These are phyloP conservation scores for Clitocybe nebularis DNA, from an alignment of 1,284 basidiomycete genomes.

Conservation along the genomic window DNA sequence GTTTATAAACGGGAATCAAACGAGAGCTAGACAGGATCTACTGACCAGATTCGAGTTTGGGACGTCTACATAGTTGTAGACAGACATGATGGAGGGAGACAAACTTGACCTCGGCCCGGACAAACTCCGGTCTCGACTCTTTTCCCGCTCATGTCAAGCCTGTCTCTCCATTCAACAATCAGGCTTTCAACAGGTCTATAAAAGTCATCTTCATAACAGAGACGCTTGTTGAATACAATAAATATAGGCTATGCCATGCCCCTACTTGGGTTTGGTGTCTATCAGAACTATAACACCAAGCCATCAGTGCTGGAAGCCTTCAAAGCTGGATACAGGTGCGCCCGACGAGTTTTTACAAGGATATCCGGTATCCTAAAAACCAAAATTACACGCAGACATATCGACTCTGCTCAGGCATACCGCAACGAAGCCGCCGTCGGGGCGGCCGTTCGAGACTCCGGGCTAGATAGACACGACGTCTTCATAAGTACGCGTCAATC, in stretches of 20 bases:
- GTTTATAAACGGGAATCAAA: not conserved
- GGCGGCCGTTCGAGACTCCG: conserved; percentile 51
- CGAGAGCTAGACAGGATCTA: not conserved
- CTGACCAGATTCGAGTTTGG: conserved; percentile 59
- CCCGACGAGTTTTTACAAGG: not conserved
- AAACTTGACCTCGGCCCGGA: conserved; percentile 2
- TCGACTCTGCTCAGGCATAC: conserved; percentile 74
- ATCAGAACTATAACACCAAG: conserved; percentile 60
- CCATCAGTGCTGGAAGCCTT: conserved; percentile 67
- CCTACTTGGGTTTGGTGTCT: conserved; percentile 80
- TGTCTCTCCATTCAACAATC: conserved; percentile 16
- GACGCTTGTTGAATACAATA: conserved; percentile 1
- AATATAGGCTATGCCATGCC: conserved; percentile 58
- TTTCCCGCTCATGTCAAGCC: conserved; percentile 12
- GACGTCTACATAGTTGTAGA: conserved; percentile 48
- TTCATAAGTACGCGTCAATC: conserved; percentile 58
- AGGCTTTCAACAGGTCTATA: conserved; percentile 34
- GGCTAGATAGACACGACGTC: conserved; percentile 49
- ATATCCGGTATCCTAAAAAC: not conserved
- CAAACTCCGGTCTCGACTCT: not conserved
- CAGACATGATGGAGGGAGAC: conserved; percentile 23
- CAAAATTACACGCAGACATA: conserved; percentile 45
- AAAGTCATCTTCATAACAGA: conserved; percentile 7
- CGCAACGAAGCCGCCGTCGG: conserved; percentile 68
- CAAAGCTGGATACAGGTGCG: conserved; percentile 69